Evolutionary conservation across 108 stramenopile genomes (phyloP).

Genomic region (Craspedostauros australis): DNA sequence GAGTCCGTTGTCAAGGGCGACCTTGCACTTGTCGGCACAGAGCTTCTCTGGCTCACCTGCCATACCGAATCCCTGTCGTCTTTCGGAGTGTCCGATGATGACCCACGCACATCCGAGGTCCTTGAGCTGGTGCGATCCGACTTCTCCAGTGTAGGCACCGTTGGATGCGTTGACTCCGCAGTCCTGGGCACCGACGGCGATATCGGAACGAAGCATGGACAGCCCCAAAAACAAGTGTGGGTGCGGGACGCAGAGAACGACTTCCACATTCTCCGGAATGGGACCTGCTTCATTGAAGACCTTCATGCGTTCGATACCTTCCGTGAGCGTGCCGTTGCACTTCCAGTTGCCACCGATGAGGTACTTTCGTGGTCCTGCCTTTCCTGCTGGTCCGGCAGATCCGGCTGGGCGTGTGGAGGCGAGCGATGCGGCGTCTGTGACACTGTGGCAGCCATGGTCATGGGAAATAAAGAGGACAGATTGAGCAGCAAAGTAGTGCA

Average conservation of each 20-base stretch:
- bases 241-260: conserved; percentile 74
- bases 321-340: conserved; percentile 79
- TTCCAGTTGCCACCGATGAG: conserved; percentile 96
- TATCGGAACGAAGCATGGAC: conserved; percentile 61
- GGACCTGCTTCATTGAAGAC: conserved; percentile 82
- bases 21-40: conserved; percentile 93
- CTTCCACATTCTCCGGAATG: conserved; percentile 78
- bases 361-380: conserved; percentile 64
- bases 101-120: conserved; percentile 96
- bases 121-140: conserved; percentile 78
- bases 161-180: conserved; percentile 48
- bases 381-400: no score
- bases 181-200: conserved; percentile 83
- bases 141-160: conserved; percentile 98
- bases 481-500: no score
- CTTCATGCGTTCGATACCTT: conserved; percentile 59
- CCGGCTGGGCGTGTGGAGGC: no score
- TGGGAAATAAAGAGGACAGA: no score
- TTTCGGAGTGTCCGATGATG: conserved; percentile 97
- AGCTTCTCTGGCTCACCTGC: conserved; percentile 86
- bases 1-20: conserved; percentile 91
- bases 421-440: no score
- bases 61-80: conserved; percentile 92
- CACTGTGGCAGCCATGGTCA: no score
- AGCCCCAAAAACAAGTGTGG: conserved; percentile 68